Evolutionary conservation across 371 early-diverging fungal species (phyloP), one percentile per base, ranked within the genome.

Genomic region (Mucor lusitanicus): DNA sequence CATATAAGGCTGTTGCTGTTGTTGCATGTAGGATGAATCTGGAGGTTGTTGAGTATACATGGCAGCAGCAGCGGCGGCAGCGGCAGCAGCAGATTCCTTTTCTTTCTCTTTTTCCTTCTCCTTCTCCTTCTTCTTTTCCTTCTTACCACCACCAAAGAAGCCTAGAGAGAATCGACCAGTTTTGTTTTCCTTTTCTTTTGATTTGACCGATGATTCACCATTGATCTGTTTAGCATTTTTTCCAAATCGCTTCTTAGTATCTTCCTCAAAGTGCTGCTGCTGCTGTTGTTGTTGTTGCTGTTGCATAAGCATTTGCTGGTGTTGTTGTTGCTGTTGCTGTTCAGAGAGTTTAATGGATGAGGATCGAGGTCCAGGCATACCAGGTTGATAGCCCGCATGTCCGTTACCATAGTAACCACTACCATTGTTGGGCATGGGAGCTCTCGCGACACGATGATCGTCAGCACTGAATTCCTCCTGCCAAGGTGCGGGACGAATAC

Each of bases 401-500:
- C 35, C 58, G 37, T 37, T 72, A 30, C 48, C 37, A 46, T 23
- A 28, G 57, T 19, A 21, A 44, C 5, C 17, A 59, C 27, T 60
- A 53, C 12, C 25, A 40, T 12, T 53, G 55, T 6, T n/a, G 6
- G 61, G 27, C 23, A 46, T 12, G 3, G 21, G 28, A 19, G n/a
- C 39, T 7, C 62, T 35, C 5, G 44, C 44, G 2, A 46, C 63
- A 27, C 46, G 30, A 39, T 53, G 59, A 12, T 28, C 37, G 13
- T 13, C 54, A n/a, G 55, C 46, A 1, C 68, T 68, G n/a, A 19
- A 17, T 17, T 62, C 65, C 0, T 63, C 67, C 37, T 69, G 70
- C 70, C 69, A 73, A 30, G 74, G 74, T 27, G 74, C 70, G 21
- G 74, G 70, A 21, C 74, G 69, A 48, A 69, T 69, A 30, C 68